These are phyloP conservation scores for Candida lessepsii DNA, from an alignment of 805 yeast genomes.

Conservation along the genomic window DNA sequence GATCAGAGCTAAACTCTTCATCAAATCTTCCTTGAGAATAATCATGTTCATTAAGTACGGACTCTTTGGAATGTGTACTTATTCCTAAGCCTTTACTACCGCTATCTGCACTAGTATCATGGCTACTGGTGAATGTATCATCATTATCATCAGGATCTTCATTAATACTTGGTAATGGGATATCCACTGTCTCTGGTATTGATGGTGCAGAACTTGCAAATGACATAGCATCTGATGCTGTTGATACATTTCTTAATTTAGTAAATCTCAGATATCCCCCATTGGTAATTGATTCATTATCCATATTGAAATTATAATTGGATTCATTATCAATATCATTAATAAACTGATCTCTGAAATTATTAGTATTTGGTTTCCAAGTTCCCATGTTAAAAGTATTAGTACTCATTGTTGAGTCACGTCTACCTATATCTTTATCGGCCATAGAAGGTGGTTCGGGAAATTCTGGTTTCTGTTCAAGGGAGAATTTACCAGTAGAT, in stretches of 20 bases:
- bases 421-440: constrained; percentile 22
- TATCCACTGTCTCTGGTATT: constrained; percentile 42
- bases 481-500: constrained; percentile 27
- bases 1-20: constrained; percentile 30
- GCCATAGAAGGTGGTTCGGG: constrained; percentile 13
- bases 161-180: constrained; percentile 35
- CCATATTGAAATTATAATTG: constrained; percentile 25
- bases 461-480: constrained; percentile 17
- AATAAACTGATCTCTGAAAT: constrained; percentile 49
- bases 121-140: constrained; percentile 15
- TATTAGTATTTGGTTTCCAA: constrained; percentile 60
- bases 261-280: constrained; percentile 34
- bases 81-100: constrained; percentile 12
- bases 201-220: constrained; percentile 26
- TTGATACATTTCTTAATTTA: constrained; percentile 22
- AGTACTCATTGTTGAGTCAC: constrained; percentile 36
- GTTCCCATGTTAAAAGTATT: constrained; percentile 46
- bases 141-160: constrained; percentile 29
- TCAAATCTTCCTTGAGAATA: constrained; percentile 22
- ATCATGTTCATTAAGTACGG: constrained; percentile 24
- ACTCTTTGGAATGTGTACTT: constrained; percentile 19
- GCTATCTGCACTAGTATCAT: constrained; percentile 9
- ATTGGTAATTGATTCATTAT: constrained; percentile 11
- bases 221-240: constrained; percentile 20
- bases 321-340: constrained; percentile 43